A percentile compares a stretch with the other conserved stretches of the same genome.
Evolutionary conservation across 2,329 filamentous ascomycete species (phyloP).

Genomic region (Sordariomycetes sp.): DNA sequence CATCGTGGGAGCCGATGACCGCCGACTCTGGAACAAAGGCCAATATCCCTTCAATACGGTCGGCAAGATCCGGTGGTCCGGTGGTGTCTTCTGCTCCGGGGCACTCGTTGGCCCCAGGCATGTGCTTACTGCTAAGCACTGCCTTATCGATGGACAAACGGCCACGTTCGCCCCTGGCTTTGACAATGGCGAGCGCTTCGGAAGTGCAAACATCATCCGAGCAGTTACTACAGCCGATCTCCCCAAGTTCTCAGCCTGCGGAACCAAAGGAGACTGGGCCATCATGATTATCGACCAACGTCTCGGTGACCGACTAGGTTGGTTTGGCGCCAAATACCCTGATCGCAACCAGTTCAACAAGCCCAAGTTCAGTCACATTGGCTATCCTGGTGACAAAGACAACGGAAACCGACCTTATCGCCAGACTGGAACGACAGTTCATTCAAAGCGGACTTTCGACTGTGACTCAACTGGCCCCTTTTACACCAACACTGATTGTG

Average conservation of each 20-base stretch:
- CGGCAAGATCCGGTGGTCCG: conserved; percentile 10
- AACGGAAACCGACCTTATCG: conserved; percentile 5
- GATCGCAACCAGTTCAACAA: background rate
- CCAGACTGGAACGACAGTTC: conserved; percentile 1
- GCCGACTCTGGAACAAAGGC: conserved; percentile 8
- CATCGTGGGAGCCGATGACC: conserved; percentile 11
- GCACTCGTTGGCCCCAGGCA: conserved; percentile 16
- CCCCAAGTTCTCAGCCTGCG: background rate
- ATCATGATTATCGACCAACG: conserved; percentile 3
- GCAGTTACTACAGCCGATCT: background rate
- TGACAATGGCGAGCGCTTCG: conserved; percentile 10
- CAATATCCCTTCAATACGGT: conserved; percentile 11
- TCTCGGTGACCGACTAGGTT: conserved; percentile 1
- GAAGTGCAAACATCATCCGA: background rate
- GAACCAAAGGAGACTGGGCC: conserved; percentile 1
- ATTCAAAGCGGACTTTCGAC: background rate
- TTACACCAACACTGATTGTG: conserved; percentile 2
- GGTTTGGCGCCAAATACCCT: conserved; percentile 1
- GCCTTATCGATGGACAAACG: conserved; percentile 10
- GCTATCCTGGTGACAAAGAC: conserved; percentile 2
- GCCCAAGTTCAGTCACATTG: conserved; percentile 1
- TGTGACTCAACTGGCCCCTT: conserved; percentile 3
- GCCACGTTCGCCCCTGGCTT: conserved; percentile 13
- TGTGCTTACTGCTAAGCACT: conserved; percentile 15
- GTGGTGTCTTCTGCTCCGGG: conserved; percentile 13